These are phyloP conservation scores for Angomonas ambiguus DNA, from an alignment of 208 protist genomes.

Conservation along the genomic window DNA sequence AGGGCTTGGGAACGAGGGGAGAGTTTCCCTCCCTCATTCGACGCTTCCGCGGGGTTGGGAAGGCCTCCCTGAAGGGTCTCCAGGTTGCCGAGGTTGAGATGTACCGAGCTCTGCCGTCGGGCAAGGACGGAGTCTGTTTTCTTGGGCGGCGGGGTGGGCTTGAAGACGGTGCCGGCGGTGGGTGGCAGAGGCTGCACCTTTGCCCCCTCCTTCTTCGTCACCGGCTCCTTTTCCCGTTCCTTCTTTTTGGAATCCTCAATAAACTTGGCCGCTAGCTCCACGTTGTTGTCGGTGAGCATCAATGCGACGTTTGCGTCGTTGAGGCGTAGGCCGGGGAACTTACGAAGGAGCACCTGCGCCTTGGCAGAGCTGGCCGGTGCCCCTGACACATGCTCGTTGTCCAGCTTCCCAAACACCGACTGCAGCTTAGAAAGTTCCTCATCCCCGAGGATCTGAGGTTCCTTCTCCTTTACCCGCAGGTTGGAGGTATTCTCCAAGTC, in stretches of 20 bases:
- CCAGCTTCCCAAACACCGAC: conserved; percentile 18
- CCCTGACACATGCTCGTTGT: background rate
- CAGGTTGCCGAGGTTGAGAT: background rate
- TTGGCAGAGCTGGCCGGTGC: background rate
- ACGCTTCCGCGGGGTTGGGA: no score
- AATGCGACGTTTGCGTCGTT: conserved; percentile 37
- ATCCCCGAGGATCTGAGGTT: conserved; percentile 19
- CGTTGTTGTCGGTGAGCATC: conserved; percentile 37
- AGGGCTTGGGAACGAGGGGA: background rate
- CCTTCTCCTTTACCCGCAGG: conserved; percentile 4
- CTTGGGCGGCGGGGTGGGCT: background rate
- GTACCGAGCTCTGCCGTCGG: background rate
- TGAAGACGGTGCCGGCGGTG: no score
- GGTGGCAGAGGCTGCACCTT: background rate
- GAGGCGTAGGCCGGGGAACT: conserved; percentile 36
- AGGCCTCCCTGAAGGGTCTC: background rate
- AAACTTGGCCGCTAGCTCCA: conserved; percentile 23
- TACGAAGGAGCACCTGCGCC: conserved; percentile 15
- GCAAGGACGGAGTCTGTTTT: background rate
- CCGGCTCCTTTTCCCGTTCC: conserved; percentile 17
- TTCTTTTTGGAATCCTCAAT: conserved; percentile 17
- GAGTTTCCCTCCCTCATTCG: background rate
- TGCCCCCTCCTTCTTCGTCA: conserved; percentile 9
- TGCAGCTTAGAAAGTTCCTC: conserved; percentile 25
- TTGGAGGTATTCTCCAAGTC: conserved; percentile 10